Base-by-base conservation (phyloP, 768 basidiomycete species). In the Termitomyces sp. region DNA sequence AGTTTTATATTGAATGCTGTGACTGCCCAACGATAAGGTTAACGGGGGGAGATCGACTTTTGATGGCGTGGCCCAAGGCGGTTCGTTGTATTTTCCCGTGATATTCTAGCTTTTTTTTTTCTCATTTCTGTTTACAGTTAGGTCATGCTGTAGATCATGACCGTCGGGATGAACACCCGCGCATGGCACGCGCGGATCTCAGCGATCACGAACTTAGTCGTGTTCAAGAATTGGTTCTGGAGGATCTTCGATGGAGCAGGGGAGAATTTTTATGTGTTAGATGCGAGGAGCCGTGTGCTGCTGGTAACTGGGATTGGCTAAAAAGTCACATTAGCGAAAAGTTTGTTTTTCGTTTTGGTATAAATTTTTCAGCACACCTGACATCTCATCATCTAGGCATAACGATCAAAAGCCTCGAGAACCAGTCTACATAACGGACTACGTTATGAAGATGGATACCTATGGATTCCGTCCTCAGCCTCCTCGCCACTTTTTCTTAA, bases 51-150 rank as follows among this genome's bases (percentile, higher is more conserved):
- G 12, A 27, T 21, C 49, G 59, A 14, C 2, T 39, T 39, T 25
- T 56, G 16, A 52, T 59, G 59, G n/a, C 54, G 21, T 61, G 61
- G 61, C 21, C 23, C 3, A 4, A 5, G 9, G 39, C 57, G 6
- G 58, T 59, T 43, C 12, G 55, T 12, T 14, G 10, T 21, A 19
- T 30, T 12, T 25, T 52, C 30, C 25, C 5, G 5, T 25, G 16
- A 11, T 37, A 21, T 25, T 27, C 7, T 14, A 2, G 12, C 14
- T 30, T 23, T 41, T 9, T 30, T 23, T 41, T 9, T n/a, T 27
- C 37, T 51, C 37, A 25, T 40, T 40, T 7, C 14, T 5, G 10
- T 25, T 7, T 40, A 17, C 14, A 58, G 57, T 21, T 58, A 12
- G 0, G 0, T 4, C 52, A 54, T 28, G 17, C 40, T 28, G 1